phyloP scores from a whole-genome alignment of 2,329 filamentous ascomycete genomes.

The Coniochaeta ligniaria region DNA sequence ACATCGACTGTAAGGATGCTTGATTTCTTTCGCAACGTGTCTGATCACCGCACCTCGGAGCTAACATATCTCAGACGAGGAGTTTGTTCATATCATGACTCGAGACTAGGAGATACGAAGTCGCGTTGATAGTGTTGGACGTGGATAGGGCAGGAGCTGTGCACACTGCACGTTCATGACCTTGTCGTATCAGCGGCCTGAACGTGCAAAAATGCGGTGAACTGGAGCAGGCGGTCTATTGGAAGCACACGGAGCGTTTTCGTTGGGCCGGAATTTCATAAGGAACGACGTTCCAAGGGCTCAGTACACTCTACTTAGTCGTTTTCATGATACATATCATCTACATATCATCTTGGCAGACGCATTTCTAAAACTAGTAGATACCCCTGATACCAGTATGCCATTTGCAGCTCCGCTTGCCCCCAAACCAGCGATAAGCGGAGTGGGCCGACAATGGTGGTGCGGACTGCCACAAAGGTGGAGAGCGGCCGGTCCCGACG shows the following conservation, averaged over 20 bases:
- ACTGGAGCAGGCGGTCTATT: neutral
- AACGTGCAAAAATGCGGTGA: neutral
- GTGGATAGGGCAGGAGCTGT: neutral
- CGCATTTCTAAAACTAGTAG: no score
- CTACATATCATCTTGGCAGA: no score
- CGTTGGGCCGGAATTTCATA: no score
- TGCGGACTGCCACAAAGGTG: neutral
- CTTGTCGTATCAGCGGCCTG: neutral
- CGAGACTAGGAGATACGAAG: neutral
- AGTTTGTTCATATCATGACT: constrained; percentile 3
- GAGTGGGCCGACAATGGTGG: neutral
- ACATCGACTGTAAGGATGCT: constrained; percentile 54
- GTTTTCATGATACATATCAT: no score
- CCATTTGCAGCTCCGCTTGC: neutral
- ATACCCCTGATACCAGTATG: no score
- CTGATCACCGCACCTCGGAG: no score
- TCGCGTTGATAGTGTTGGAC: neutral
- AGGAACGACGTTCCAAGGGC: no score
- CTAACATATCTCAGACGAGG: neutral
- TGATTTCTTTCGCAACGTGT: no score
- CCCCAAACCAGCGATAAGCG: neutral
- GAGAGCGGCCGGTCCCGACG: neutral
- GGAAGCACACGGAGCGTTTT: no score
- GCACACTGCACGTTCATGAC: neutral
- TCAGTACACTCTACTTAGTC: no score